Base-by-base conservation (phyloP, 2,329 filamentous ascomycete genomes). In the Rhexocercosporidium sp. region DNA sequence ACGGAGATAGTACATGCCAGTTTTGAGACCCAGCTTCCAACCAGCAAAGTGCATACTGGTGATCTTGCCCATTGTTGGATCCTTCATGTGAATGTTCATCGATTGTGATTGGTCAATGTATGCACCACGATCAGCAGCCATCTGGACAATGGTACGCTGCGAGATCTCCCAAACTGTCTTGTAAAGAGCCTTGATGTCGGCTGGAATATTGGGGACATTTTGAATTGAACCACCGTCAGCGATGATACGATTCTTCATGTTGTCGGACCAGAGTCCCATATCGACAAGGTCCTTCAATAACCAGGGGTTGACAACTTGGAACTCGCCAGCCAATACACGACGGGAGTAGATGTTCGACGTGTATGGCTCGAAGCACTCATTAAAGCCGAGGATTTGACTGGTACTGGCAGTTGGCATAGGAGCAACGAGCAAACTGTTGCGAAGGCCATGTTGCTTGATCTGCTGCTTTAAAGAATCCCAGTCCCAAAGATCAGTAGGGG, bases 241-340 rank as follows among this genome's bases (percentile, higher is more conserved):
- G 77, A 99, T 99, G 86, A 99, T 99, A 76, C 96, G 94, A 86
- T 99, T 99, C 90, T 99, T 99, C 96, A 99, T 99, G 84, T 94
- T 93, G 82, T 99, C 95, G 57, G 95, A 97, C 96, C 96, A 99
- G 53, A 99, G 86, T 69, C 96, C 96, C 84, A 97, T 92, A 78
- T 99, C 96, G 74, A 99, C 96, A 34, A 99, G 89, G 77, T 99
- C 96, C 86, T 97, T 97, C 69, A 99, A 89, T 70, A 99, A 83
- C 96, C 96, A 99, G 62, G 96, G 96, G 85, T 99, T 99, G 80
- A 99, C 96, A 64, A 99, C 93, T 83, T 99, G 96, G 89, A 99
- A 99, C 81, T 99, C 96, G 75, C 96, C 96, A 74, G 96, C 96
- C 75, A 99, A 86, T 65, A 99, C 96, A 86, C 96, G 95, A 71